Evolutionary conservation across 495 filamentous ascomycete genomes (phyloP), one percentile per base, ranked within the genome.

Genomic region (Wilcoxina mikolae): DNA sequence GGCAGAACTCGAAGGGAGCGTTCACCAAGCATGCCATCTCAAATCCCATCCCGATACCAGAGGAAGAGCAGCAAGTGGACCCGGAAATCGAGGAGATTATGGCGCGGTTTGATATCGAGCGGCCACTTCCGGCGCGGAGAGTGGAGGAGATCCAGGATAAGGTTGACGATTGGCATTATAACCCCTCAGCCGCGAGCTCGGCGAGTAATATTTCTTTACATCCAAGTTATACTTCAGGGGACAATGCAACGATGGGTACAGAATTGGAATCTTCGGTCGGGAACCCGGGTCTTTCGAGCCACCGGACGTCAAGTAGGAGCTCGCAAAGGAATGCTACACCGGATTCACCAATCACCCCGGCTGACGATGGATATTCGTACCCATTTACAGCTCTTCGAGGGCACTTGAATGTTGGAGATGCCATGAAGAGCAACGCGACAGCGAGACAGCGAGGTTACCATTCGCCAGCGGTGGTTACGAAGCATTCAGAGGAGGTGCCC

Each of bases 81-180:
- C 10, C 26, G 31, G 29, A 52, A 26, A 52, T 52, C 10, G 49
- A 52, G 15, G 29, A 38, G 17, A 41, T 52, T 15, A 38, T 38
- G 28, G 49, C 49, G 20, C 49, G 26, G 49, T 52, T 52, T 35
- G 49, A 52, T 4, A 41, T n/a, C 1, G 49, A 52, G 31, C 29
- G 18, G 5, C 12, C 49, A 1, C 49, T 28, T 2, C 24, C 24
- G 12, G 11, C 31, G 5, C 31, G 11, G 12, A 17, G n/a, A 22
- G 46, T 15, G 5, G 24, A 49, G 12, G 29, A 7, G 31, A 18
- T 49, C 27, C 20, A 20, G 2, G 33, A 22, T n/a, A 52, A 52
- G 49, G 49, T 52, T 15, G 33, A 52, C 18, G 49, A 38, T 11
- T 52, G 49, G 49, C 35, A 41, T 22, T 52, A 52, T 31, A 38